A percentile compares a stretch with the other conserved stretches of the same genome.
phyloP scores from a whole-genome alignment of 2,329 filamentous ascomycete genomes.

The Aspergillus fumigatus region DNA sequence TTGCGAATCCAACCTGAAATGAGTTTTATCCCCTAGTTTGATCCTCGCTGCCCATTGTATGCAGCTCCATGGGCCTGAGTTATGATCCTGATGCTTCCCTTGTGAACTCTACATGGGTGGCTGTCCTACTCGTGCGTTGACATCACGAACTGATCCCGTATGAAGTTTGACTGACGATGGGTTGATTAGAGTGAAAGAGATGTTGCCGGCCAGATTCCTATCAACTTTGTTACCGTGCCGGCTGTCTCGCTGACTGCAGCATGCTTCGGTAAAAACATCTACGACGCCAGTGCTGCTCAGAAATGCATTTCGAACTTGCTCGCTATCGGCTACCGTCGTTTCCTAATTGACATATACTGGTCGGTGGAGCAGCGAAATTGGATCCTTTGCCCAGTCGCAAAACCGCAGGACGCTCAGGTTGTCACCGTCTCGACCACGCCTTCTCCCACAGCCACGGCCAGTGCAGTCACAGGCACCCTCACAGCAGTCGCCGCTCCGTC shows the following conservation, averaged over 20 bases:
- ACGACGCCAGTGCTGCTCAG: constrained; percentile 47
- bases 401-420: constrained; percentile 34
- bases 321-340: constrained; percentile 53
- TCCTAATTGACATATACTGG: constrained; percentile 62
- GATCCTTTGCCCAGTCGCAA: constrained; percentile 58
- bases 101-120: constrained; percentile 34
- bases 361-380: constrained; percentile 51
- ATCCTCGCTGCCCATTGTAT: constrained; percentile 2
- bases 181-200: constrained; percentile 56
- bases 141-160: not conserved
- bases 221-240: constrained; percentile 58
- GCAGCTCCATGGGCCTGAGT: constrained; percentile 37
- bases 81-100: constrained; percentile 38
- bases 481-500: constrained; percentile 20
- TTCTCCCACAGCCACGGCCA: constrained; percentile 15
- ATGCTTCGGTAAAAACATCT: constrained; percentile 54
- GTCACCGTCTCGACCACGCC: constrained; percentile 17
- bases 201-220: constrained; percentile 54
- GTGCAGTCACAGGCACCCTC: constrained; percentile 17
- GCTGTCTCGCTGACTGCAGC: constrained; percentile 54
- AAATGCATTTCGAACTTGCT: constrained; percentile 62
- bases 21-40: not conserved
- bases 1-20: not conserved
- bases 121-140: constrained; percentile 35
- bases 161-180: constrained; percentile 8